Evolutionary conservation across 2,329 filamentous ascomycete species (phyloP), one percentile per base, ranked within the genome.

Genomic region (Epichloe hybrida): DNA sequence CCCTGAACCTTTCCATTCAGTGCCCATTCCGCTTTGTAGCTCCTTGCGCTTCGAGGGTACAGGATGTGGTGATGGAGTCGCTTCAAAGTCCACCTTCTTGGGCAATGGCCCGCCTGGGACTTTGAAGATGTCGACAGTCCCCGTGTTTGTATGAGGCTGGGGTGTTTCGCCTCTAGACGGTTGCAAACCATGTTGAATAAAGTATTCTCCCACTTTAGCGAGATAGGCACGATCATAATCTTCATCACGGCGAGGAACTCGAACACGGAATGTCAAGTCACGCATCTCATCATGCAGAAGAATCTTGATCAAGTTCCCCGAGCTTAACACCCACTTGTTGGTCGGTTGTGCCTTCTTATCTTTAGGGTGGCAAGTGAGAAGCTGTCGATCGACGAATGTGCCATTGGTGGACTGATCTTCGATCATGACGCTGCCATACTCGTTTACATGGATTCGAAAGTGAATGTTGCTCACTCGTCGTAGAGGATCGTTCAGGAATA

Each of bases 341-440:
- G 57, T 58, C 15, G 63, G 71, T 37, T 42, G 49, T 51, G 44
- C 11, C 17, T 50, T 65, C 57, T 58, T 58, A 31, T 59, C 61
- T 54, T 68, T 69, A 27, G 64, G 58, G 46, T 69, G 68, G 21
- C 62, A 59, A 46, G 68, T 71, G 58, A 98, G 73, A 37, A 88
- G 71, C 17, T 73, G 71, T 23, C 79, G 75, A 66, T 97, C 90
- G 51, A 97, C 88, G 53, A 88, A 74, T 4, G 93, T 97, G 31
- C 93, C 93, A 61, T 97, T 98, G n/a, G 89, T 96, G 0, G 93
- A 97, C 63, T 83, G 79, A 62, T 98, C 93, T 65, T 95, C 84
- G 12, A 97, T 72, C 88, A 98, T 95, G 56, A 96, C 76, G 51
- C 86, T 83, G 31, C 86, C 88, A 55, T 87, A 80, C n/a, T 81